Conservation (phyloP, 2,329 filamentous ascomycete species). For the Cordyceps fumosorosea region DNA sequence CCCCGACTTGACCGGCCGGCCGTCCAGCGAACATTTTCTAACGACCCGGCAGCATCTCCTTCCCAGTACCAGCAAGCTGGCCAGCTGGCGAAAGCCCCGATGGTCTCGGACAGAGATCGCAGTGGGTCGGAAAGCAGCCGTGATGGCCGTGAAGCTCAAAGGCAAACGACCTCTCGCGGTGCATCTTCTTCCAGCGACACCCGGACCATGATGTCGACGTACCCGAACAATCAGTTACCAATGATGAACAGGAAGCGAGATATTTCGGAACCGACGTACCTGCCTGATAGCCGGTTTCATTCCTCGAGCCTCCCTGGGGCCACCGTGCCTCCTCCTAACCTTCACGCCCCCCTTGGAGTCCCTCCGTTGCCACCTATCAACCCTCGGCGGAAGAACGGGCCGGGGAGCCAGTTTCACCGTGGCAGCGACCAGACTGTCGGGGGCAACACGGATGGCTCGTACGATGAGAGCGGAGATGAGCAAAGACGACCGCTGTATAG, state of each 20-base stretch:
- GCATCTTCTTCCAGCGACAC: conserved; percentile 24
- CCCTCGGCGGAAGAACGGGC: conserved; percentile 43
- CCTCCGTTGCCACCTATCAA: conserved; percentile 55
- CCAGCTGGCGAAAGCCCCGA: conserved; percentile 24
- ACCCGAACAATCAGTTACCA: conserved; percentile 31
- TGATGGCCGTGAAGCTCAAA: conserved; percentile 32
- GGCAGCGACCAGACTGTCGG: conserved; percentile 26
- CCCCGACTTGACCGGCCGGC: conserved; percentile 18
- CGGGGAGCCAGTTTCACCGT: conserved; percentile 30
- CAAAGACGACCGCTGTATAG: conserved; percentile 38
- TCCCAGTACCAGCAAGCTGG: conserved; percentile 36
- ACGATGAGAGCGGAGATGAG: conserved; percentile 16
- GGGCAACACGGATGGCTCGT: conserved; percentile 24
- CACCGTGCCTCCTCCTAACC: conserved; percentile 30
- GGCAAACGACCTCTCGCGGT: conserved; percentile 13
- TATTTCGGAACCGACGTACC: conserved; percentile 44
- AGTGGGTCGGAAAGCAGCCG: conserved; percentile 51
- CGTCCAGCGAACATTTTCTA: conserved; percentile 32
- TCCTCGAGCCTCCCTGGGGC: conserved; percentile 29
- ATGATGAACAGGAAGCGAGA: conserved; percentile 33
- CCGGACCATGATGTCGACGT: conserved; percentile 17
- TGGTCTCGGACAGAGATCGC: conserved; percentile 41
- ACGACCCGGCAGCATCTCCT: conserved; percentile 40
- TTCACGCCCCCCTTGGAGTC: conserved; percentile 28
- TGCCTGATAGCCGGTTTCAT: conserved; percentile 27